Base-by-base conservation (phyloP, 2,329 filamentous ascomycete species). In the Pseudonectria foliicola region DNA sequence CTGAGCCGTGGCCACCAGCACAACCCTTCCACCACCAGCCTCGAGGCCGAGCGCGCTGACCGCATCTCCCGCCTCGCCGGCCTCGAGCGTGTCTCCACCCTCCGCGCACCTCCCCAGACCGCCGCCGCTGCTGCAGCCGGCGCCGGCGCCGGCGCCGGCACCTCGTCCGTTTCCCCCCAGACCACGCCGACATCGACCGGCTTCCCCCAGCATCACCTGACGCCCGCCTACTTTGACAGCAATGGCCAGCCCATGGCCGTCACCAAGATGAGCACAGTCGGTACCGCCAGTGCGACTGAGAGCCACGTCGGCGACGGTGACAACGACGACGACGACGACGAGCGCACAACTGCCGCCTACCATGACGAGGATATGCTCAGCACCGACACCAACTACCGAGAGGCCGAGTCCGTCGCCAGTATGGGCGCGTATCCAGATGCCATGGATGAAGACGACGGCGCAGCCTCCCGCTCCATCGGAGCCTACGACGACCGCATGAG, bases 51-150 rank as follows among this genome's bases (percentile, higher is more conserved):
- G 61, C 86, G 89, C 49, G 88, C 87, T 44, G 89, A 95, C 62
- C 88, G 90, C 53, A 95, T 96, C 61, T 95, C 88, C 28, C 88
- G 90, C 33, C 79, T 95, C 14, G 85, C 89, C 10, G 90, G 90
- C n/a, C 76, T 95, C 25, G 88, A 94, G 59, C 80, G 85, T 37
- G 81, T 95, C 38, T 81, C 84, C 12, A 85, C 86, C n/a, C 72
- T 82, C 28, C 80, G 85, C 42, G 68, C 75, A 21, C 60, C 64
- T 8, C 53, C 62, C 40, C 54, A 55, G 51, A 42, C 49, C 36
- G 40, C 49, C 45, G 55, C 43, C 43, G 60, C 35, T 51, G 55
- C 31, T 31, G 45, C 48, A 16, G 21, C 31, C 14, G 36, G 37
- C 15, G 43, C 44, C 7, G 45, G 48, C 18, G 21, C 31, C 14